Evolutionary conservation across 2,329 filamentous ascomycete species (phyloP), one percentile per base, ranked within the genome.

Genomic region (Paecilomyces niveus): DNA sequence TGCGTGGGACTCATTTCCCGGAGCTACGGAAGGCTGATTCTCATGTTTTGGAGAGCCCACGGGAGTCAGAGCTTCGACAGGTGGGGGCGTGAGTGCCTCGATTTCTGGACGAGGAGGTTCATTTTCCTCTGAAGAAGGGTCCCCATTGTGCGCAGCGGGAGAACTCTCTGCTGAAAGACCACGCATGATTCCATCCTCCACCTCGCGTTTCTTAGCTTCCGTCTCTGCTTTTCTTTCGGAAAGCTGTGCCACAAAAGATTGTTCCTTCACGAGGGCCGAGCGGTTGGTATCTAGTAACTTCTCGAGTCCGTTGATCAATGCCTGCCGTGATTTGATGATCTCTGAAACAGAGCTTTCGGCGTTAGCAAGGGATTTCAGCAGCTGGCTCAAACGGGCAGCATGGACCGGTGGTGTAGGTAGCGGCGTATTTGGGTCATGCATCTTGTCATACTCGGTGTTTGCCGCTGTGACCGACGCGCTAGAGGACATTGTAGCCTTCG

Each of bases 261-360:
- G 85, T 59, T 99, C 93, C 15, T 81, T 81, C 1, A 82, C 80
- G 3, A 97, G 77, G 35, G 87, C 86, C 2, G 81, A 76, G 54
- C 87, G 86, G 72, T 93, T 92, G 26, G 83, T 83, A 57, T 88
- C 85, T 0, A 97, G 80, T 11, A 97, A 80, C 69, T 89, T 91
- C 75, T 97, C 91, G 4, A 99, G 80, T 0, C 87, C 91, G 29
- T 84, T 82, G 39, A 97, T 87, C 29, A 99, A 81, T 9, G 85
- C 83, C 63, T 85, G 84, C 13, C 94, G 87, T 1, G 92, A 90
- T 70, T 93, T 92, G 70, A 99, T 90, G 64, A 89, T 90, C 67
- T 96, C 91, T 1, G 89, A 87, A 1, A 97, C 89, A 0, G 93
- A 92, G 57, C 86, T 90, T 74, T 99, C 92, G 3, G 94, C 94